A percentile compares a stretch with the other conserved stretches of the same genome.
These are phyloP conservation scores for Candida nanaspora DNA, from an alignment of 805 yeast genomes.

Conservation along the genomic window DNA sequence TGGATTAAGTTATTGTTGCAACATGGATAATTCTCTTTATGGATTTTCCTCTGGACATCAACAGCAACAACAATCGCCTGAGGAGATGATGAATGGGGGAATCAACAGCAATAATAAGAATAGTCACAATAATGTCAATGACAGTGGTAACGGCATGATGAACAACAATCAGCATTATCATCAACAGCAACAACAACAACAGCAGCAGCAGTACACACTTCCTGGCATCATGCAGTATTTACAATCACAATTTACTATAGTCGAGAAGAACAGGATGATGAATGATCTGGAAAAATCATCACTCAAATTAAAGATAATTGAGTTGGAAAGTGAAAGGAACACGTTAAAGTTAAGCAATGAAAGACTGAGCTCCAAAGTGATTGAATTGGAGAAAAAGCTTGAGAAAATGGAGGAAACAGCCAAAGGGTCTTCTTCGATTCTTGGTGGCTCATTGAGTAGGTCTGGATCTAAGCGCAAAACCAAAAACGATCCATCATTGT, in stretches of 20 bases:
- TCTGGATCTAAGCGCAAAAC: neutral
- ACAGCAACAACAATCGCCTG: neutral
- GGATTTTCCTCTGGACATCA: neutral
- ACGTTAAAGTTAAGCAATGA: constrained; percentile 33
- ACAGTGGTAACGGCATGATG: neutral
- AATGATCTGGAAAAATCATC: constrained; percentile 44
- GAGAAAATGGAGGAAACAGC: constrained; percentile 2
- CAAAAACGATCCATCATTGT: too few relatives aligned
- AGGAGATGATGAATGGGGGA: neutral
- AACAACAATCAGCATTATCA: constrained; percentile 1
- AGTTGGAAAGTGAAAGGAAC: constrained; percentile 46
- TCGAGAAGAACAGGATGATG: constrained; percentile 37
- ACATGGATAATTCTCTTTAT: too few relatives aligned
- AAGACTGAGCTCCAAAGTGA: constrained; percentile 31
- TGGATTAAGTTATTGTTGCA: too few relatives aligned
- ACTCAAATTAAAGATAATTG: constrained; percentile 43
- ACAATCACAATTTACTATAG: constrained; percentile 49
- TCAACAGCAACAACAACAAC: constrained; percentile 1
- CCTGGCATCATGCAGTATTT: constrained; percentile 56
- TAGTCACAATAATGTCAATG: neutral
- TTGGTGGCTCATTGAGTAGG: too few relatives aligned
- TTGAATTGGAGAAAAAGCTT: constrained; percentile 28
- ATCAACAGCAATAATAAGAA: neutral
- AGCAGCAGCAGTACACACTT: constrained; percentile 30
- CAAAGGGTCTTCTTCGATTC: too few relatives aligned